Conservation (phyloP, 1,139 yeast genomes). For the Groenewaldozyma sp. region DNA sequence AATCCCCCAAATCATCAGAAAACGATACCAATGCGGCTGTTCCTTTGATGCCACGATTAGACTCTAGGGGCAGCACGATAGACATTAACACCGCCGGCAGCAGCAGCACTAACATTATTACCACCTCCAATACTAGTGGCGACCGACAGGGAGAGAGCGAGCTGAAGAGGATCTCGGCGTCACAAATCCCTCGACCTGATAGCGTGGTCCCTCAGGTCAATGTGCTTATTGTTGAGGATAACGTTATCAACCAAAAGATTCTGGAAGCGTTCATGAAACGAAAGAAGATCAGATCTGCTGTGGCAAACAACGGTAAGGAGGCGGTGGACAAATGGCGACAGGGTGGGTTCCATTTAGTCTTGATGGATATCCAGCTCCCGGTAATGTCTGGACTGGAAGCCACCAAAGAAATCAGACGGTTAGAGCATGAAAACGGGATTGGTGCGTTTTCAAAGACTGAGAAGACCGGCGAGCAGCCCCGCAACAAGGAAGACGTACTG, state of each 20-base stretch:
- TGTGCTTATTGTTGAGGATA: conserved; percentile 91
- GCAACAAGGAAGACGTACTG: conserved; percentile 37
- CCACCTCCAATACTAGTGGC: conserved; percentile 6
- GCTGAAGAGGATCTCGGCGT: background rate
- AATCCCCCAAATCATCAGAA: no score
- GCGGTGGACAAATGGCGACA: conserved; percentile 87
- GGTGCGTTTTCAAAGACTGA: conserved; percentile 56
- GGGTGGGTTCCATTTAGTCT: conserved; percentile 85
- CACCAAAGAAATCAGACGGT: conserved; percentile 74
- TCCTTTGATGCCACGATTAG: no score
- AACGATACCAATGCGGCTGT: background rate
- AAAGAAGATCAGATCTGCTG: conserved; percentile 74
- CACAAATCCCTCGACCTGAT: conserved; percentile 2
- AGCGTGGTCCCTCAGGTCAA: conserved; percentile 62
- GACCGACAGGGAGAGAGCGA: conserved; percentile 20
- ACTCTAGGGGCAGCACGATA: no score
- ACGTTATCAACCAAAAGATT: conserved; percentile 87
- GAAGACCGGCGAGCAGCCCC: conserved; percentile 9
- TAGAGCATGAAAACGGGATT: conserved; percentile 71
- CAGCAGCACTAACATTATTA: background rate
- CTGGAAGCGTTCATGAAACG: conserved; percentile 84
- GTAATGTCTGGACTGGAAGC: conserved; percentile 92
- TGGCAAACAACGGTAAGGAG: conserved; percentile 86
- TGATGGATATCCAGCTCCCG: conserved; percentile 93
- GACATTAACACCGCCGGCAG: background rate